Conservation (phyloP, 345 rosid species). For the Citropsis articulata region DNA sequence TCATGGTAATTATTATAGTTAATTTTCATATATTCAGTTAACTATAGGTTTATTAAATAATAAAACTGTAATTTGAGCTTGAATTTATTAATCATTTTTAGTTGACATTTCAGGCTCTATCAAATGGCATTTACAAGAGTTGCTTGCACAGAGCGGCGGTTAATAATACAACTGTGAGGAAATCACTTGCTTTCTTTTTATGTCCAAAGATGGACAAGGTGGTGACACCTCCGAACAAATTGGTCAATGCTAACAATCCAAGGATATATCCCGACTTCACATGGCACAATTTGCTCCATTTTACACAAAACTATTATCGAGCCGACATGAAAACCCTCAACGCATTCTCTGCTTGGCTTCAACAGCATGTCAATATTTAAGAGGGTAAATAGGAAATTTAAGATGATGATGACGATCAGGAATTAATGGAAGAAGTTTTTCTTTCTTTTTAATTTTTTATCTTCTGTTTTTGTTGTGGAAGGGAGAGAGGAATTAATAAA, state of each 20-base stretch:
- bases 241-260: slow-evolving; percentile 30
- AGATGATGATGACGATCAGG: neutral
- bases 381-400: neutral
- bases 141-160: slow-evolving; percentile 71
- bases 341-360: slow-evolving; percentile 45
- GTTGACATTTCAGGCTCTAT: slow-evolving; percentile 40
- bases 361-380: neutral
- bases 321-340: slow-evolving; percentile 55
- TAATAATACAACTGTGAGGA: slow-evolving; percentile 39
- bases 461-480: too few relatives aligned
- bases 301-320: slow-evolving; percentile 55
- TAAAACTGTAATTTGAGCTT: neutral
- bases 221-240: slow-evolving; percentile 39
- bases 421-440: neutral
- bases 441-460: neutral
- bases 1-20: slow-evolving; percentile 41
- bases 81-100: neutral
- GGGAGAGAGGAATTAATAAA: neutral
- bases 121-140: slow-evolving; percentile 59
- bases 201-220: slow-evolving; percentile 45
- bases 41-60: neutral
- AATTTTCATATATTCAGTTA: neutral
- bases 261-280: slow-evolving; percentile 58
- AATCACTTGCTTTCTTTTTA: slow-evolving; percentile 59
- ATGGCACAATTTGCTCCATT: slow-evolving; percentile 50